These are phyloP conservation scores for Cladosporium sp. DNA, from an alignment of 2,329 filamentous ascomycete species.

Conservation along the genomic window DNA sequence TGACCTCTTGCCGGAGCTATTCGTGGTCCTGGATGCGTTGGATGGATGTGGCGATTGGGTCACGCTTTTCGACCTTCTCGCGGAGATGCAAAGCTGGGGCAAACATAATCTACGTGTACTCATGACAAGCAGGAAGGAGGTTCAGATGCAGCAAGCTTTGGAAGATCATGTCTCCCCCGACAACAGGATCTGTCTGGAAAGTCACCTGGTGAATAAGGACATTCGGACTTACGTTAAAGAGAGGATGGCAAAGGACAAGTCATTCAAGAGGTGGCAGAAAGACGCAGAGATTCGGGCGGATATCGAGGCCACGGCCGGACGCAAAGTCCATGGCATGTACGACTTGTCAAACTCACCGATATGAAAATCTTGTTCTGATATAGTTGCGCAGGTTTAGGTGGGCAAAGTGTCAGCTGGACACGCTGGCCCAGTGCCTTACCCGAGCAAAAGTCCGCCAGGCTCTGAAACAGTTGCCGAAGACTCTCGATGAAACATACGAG, in stretches of 20 bases:
- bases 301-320: neutral
- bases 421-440: conserved; percentile 19
- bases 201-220: neutral
- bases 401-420: conserved; percentile 18
- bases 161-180: neutral
- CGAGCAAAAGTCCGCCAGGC: conserved; percentile 28
- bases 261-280: neutral
- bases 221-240: conserved; percentile 1
- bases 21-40: neutral
- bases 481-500: conserved; percentile 34
- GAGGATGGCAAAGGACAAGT: neutral
- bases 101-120: neutral
- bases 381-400: conserved; percentile 17
- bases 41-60: neutral
- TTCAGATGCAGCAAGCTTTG: neutral
- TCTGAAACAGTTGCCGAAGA: conserved; percentile 25
- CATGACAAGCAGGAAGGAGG: neutral
- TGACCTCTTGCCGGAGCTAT: neutral
- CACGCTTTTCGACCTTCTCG: neutral
- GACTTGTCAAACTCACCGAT: too few relatives aligned
- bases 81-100: neutral
- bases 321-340: neutral
- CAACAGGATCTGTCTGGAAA: neutral
- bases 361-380: too few relatives aligned
- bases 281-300: neutral